Conservation (phyloP, 371 early-diverging fungal genomes). For the Zychaea mexicana region DNA sequence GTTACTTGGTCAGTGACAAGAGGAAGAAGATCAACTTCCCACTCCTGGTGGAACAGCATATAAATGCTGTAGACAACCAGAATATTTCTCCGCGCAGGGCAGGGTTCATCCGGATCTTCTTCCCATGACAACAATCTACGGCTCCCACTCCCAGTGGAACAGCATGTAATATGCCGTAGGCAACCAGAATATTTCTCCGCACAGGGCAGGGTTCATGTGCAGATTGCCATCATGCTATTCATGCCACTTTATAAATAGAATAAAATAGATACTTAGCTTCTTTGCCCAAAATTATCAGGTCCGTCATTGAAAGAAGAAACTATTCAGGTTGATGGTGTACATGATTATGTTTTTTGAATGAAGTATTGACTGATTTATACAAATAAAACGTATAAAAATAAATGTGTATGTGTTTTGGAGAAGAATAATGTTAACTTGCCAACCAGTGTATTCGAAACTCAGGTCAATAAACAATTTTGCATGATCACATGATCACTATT, state of each 20-base stretch:
- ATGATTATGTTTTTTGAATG: too few relatives aligned
- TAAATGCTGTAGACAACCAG: slow-evolving; percentile 17
- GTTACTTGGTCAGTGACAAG: slow-evolving; percentile 3
- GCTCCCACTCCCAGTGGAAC: slow-evolving; percentile 12
- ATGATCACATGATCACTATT: background rate
- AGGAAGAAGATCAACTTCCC: slow-evolving; percentile 12
- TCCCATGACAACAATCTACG: slow-evolving; percentile 14
- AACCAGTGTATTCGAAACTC: too few relatives aligned
- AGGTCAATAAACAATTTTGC: too few relatives aligned
- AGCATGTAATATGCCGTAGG: slow-evolving; percentile 15
- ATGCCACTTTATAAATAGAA: slow-evolving; percentile 22
- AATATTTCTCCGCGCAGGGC: slow-evolving; percentile 29
- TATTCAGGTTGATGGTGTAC: background rate
- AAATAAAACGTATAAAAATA: background rate
- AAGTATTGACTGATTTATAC: slow-evolving; percentile 17
- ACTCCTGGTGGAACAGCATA: slow-evolving; percentile 9
- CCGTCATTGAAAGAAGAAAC: background rate
- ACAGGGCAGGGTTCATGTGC: slow-evolving; percentile 27
- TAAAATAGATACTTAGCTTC: slow-evolving; percentile 1
- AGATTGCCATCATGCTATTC: slow-evolving; percentile 25
- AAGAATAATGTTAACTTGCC: background rate
- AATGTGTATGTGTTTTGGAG: background rate
- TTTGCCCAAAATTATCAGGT: background rate
- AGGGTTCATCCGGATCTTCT: slow-evolving; percentile 19
- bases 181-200: slow-evolving; percentile 26